Evolutionary conservation across 192 early-diverging fungal genomes (phyloP), one percentile per base, ranked within the genome.

Genomic region (Umbelopsis sp.): DNA sequence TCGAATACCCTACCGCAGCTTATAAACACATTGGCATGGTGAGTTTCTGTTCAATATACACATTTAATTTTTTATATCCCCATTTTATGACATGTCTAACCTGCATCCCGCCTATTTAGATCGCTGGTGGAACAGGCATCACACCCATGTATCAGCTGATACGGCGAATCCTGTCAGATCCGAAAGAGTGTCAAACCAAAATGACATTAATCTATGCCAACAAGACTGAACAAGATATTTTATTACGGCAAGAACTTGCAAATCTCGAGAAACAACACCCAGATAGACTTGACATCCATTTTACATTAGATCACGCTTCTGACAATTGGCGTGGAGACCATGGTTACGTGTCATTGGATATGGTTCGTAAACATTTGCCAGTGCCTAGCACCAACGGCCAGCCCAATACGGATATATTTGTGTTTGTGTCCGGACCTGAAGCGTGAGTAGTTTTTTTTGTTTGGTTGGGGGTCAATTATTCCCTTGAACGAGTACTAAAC

Each of bases 71-170:
- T 26, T 73, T 34, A n/a, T 10, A 34, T 7, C 50, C 16, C 16
- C 8, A 16, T 68, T 12, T 7, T 81, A 43, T 45, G 45, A 43
- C 69, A 66, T 11, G 17, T 45, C 36, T 32, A 31, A 41, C 20
- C 50, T 67, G 34, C 32, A 29, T 62, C 22, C 17, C 36, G 8
- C 36, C 36, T 38, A 22, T 36, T 51, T 80, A 87, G 85, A 83
- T 93, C 66, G 91, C 90, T 47, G 92, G 92, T 75, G 92, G 92
- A n/a, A 91, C 92, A 2, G 92, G 92, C n/a, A 87, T 92, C 22
- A 86, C 92, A 4, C 91, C 91, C 38, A 85, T 93, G 82, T 83
- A 89, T 72, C 86, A 90, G 71, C 73, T 90, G 14, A 86, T 89
- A 5, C 77, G 82, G 24, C 78, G 74, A 3, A 80, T 83, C 20